Conservation (phyloP, 208 protist genomes). For the Crithidia thermophila region DNA sequence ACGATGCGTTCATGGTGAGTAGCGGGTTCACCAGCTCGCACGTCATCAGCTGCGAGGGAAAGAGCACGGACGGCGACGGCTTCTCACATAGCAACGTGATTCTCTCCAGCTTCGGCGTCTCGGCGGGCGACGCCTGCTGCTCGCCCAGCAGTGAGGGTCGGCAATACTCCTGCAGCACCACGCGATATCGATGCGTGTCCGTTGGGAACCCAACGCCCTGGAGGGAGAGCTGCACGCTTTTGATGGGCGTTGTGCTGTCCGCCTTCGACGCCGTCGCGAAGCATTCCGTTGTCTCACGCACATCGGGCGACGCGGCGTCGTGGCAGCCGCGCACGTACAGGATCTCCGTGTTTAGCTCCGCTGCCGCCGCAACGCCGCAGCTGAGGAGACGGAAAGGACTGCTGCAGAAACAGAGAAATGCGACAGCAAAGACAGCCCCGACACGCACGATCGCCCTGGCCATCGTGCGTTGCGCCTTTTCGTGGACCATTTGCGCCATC, state of each 20-base stretch:
- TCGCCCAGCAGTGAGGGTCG: constrained; percentile 20
- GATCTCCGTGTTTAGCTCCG: constrained; percentile 33
- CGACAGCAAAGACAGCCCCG: not conserved
- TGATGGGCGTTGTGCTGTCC: not conserved
- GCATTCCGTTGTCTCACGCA: constrained; percentile 47
- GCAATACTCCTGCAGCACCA: constrained; percentile 31
- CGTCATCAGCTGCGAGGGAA: constrained; percentile 64
- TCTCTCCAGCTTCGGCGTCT: not conserved
- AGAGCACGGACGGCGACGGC: constrained; percentile 43
- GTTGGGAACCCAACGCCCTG: constrained; percentile 59
- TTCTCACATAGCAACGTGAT: constrained; percentile 36
- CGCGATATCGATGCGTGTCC: constrained; percentile 21
- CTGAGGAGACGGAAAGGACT: not conserved
- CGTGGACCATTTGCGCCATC: too few species aligned
- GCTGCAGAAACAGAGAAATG: not conserved
- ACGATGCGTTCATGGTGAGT: constrained; percentile 14
- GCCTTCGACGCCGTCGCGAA: constrained; percentile 31
- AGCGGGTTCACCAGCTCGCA: constrained; percentile 60
- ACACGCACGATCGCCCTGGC: not conserved
- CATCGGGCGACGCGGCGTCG: constrained; percentile 28
- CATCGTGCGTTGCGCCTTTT: not conserved
- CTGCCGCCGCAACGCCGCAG: not conserved
- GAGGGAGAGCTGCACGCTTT: constrained; percentile 37
- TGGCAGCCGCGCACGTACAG: constrained; percentile 61
- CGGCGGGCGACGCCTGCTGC: too few species aligned